Base-by-base conservation (phyloP, 345 rosid species). In the Euphorbia peplus region DNA sequence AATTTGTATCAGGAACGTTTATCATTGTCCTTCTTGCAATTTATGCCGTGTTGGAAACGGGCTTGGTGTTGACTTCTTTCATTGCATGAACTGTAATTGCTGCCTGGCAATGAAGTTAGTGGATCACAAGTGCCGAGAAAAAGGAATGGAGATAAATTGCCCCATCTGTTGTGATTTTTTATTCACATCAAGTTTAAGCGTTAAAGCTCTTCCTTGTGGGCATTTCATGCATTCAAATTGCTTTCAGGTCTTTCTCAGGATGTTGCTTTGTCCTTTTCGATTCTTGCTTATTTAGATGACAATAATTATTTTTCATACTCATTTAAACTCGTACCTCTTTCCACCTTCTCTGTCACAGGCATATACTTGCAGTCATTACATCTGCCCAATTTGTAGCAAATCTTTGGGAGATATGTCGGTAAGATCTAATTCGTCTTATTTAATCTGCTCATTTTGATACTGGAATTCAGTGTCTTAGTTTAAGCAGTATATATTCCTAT, bases 351-450 rank as follows among this genome's bases (percentile, higher is more conserved):
- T 73, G 35, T 71, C 37, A 29, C 76, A 85, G 89, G 87, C 89
- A 35, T 85, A 85, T 67, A 83, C 89, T 32, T 81, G 83, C 82
- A 83, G 87, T 68, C 89, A 83, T 75, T 85, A 85, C 71, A 77
- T 78, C 76, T 85, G 89, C 58, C 89, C 89, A 28, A 83, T 85
- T 44, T 85, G 89, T 67, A 81, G 89, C 87, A 85, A 85, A 72
- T 85, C 89, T 4, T 54, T 85, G 80, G 89, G 89, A 70, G 89
- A 85, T 70, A 85, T 85, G 89, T 83, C 85, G 64, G 89, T 85
- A 85, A 73, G 87, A 66, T 35, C 18, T 53, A 46, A 13, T 51
- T 15, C 59, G 24, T 51, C 50, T 66, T 53, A 48, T 63, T 44
- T 7, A 50, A 57, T 37, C 32, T 12, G 21, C 42, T 69, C 48